A percentile compares a stretch with the other conserved stretches of the same genome.
Evolutionary conservation across 805 yeast species (phyloP).

Genomic region (Millerozyma miso): DNA sequence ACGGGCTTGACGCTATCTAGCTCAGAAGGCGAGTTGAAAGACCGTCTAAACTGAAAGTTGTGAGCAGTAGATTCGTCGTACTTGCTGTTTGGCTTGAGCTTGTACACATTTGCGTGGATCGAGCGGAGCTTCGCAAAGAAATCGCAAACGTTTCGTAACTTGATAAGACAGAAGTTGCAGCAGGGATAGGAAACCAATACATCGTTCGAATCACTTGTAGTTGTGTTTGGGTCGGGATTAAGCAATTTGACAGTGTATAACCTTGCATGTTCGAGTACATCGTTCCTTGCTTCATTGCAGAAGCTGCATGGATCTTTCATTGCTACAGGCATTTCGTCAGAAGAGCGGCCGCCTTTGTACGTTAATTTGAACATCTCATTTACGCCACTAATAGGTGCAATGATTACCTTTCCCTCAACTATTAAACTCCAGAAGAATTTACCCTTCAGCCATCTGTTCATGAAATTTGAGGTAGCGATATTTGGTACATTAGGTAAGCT

Average conservation of each 20-base stretch:
- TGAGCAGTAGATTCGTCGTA: slow-evolving; percentile 24
- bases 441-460: slow-evolving; percentile 40
- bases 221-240: slow-evolving; percentile 21
- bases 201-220: slow-evolving; percentile 21
- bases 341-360: slow-evolving; percentile 17
- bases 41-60: slow-evolving; percentile 25
- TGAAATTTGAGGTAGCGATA: slow-evolving; percentile 49
- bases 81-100: slow-evolving; percentile 36
- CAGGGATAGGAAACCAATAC: slow-evolving; percentile 53
- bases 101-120: slow-evolving; percentile 53
- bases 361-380: slow-evolving; percentile 65
- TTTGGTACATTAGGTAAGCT: slow-evolving; percentile 29
- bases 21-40: slow-evolving; percentile 5
- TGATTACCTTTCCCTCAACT: slow-evolving; percentile 73
- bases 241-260: slow-evolving; percentile 60
- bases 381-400: slow-evolving; percentile 83
- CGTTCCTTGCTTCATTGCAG: slow-evolving; percentile 77
- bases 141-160: slow-evolving; percentile 79
- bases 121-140: slow-evolving; percentile 72
- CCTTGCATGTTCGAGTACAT: slow-evolving; percentile 71
- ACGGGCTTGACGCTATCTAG: neutral
- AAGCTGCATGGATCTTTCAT: slow-evolving; percentile 71
- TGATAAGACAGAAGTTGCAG: slow-evolving; percentile 76
- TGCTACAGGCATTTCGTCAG: slow-evolving; percentile 55
- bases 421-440: slow-evolving; percentile 57